Percentiles rank a stretch among this genome's conserved stretches.
phyloP scores from a whole-genome alignment of 2,329 filamentous ascomycete genomes.

The Apiospora sp. region DNA sequence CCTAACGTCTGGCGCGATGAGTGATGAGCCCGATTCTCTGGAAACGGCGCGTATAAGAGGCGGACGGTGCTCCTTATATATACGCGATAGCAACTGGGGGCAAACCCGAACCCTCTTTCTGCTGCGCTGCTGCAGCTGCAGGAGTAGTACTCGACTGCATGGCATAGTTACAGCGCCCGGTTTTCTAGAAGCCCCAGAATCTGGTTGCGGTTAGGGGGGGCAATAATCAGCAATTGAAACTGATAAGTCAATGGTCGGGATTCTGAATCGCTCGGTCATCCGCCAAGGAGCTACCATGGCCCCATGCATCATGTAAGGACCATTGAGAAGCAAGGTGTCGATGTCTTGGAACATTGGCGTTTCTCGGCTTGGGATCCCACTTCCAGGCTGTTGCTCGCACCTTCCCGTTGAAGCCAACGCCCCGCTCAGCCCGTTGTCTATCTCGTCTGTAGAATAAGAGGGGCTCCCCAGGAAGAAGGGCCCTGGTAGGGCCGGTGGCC shows the following conservation, averaged over 20 bases:
- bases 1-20: conserved; percentile 14
- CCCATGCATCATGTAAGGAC: conserved; percentile 1
- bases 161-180: background rate
- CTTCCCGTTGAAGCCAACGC: conserved; percentile 14
- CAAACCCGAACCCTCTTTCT: background rate
- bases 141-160: background rate
- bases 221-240: background rate
- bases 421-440: conserved; percentile 8
- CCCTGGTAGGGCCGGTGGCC: background rate
- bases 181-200: conserved; percentile 12
- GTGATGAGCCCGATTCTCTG: background rate
- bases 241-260: conserved; percentile 9
- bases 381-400: background rate
- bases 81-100: background rate
- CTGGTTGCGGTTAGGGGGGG: background rate
- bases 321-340: conserved; percentile 11
- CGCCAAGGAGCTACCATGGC: conserved; percentile 2
- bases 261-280: conserved; percentile 1
- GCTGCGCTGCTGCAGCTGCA: background rate
- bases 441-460: background rate
- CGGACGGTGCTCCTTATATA: conserved; percentile 6
- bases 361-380: conserved; percentile 9
- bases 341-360: conserved; percentile 21
- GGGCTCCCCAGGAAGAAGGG: background rate
- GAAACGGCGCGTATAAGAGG: background rate